Base-by-base conservation (phyloP, 345 rosid species). In the Ailanthus altissimus region DNA sequence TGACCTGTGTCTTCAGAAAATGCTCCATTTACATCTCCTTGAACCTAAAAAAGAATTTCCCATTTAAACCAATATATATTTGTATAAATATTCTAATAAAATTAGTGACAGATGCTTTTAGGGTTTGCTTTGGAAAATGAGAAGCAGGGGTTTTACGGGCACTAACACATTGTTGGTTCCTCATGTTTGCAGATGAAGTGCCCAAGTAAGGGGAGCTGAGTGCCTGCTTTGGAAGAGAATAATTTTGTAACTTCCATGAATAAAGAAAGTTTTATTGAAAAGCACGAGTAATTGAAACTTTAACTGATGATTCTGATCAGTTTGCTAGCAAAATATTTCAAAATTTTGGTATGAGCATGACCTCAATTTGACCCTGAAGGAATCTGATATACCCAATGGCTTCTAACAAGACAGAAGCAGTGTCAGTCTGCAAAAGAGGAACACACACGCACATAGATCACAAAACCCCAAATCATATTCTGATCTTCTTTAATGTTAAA, bases 321-420 rank as follows among this genome's bases (percentile, higher is more conserved):
- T 56, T 53, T 21, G 36, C 32, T 54, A 64, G 80, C 70, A 73
- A 67, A 72, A 66, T 67, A 76, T 77, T 74, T 42, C 60, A 77
- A 78, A 75, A 59, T 26, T n/a, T 23, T 70, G 65, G 67, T 82
- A 82, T 70, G 75, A 75, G 70, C 28, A 79, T 81, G 77, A 88
- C 91, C 91, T 88, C 86, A 84, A 88, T 88, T 86, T 88, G 91
- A 85, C 88, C 77, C 67, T 88, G 88, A 78, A 88, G 91, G 88
- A 88, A 88, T 86, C 91, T 88, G 81, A 88, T 88, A 70, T 88
- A 88, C 73, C 91, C 91, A 77, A 86, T 84, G 70, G 91, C 86
- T 84, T 88, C 91, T 84, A 84, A 83, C 89, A 88, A 76, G 79
- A 88, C 91, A 75, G 91, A 88, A 67, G 89, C 89, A 25, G 91